Evolutionary conservation across 306 rosid species (phyloP), one percentile per base, ranked within the genome.

Genomic region (Fragaria iinumae): DNA sequence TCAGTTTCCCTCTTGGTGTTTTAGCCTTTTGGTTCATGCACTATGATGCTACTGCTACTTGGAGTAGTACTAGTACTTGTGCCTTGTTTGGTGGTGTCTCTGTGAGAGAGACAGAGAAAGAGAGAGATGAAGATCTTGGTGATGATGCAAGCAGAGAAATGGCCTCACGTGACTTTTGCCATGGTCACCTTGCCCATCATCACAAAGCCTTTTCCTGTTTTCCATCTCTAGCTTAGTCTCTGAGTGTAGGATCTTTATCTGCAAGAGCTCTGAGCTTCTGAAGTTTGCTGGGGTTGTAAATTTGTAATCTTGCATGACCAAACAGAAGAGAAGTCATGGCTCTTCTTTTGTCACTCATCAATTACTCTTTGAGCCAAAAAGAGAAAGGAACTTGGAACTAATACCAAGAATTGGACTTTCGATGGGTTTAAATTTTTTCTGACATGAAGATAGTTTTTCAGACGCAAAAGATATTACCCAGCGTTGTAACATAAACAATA

Each of bases 251-350:
- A 43, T 44, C 23, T 21, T 44, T 27, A 32, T 57, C 69, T 62
- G 78, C 78, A 60, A 27, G 8, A 39, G 8, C 34, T 74, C 45
- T 74, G 59, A 62, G 39, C 78, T 17, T 29, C 60, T 74, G 45
- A 29, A 43, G 16, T 73, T 39, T 25, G 5, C 77, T 17, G 56
- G 56, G 56, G 52, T 25, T 67, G 53, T 67, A 67, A 43, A 67
- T 67, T 74, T 74, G 56, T 59, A 41, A 43, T 39, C 53, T 56
- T 55, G 67, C 2, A 39, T 56, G 67, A 53, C 76, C 49, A 72
- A 55, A 13, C 23, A 38, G 41, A 16, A 9, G 27, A 48, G 14
- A n/a, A n/a, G 53, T 11, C 47, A 20, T 50, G 69, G 18, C 69
- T 59, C 47, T 60, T 44, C 32, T 11, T 32, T 18, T 62, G 45